Conservation (phyloP, 805 yeast species). For the Ogataea saltuana region DNA sequence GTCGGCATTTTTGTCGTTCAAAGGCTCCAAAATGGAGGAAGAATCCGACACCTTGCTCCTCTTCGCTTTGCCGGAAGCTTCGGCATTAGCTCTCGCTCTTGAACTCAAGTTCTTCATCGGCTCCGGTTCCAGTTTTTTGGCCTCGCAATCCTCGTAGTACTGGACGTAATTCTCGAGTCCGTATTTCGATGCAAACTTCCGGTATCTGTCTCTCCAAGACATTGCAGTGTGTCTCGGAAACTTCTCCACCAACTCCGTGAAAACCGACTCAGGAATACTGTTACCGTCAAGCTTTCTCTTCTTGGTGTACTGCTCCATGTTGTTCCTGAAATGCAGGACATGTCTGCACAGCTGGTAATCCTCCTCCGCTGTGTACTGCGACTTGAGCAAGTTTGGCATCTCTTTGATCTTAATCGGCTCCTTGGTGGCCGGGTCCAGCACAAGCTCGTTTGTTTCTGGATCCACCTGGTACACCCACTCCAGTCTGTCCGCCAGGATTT, state of each 20-base stretch:
- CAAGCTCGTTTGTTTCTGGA: conserved; percentile 41
- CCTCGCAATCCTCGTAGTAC: conserved; percentile 49
- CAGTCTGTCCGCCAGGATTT: conserved; percentile 41
- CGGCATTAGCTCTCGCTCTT: conserved; percentile 37
- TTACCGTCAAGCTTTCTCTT: conserved; percentile 26
- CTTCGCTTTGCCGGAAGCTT: conserved; percentile 25
- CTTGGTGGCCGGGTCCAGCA: conserved; percentile 43
- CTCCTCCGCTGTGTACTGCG: conserved; percentile 66
- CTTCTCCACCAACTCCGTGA: conserved; percentile 39
- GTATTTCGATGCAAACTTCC: conserved; percentile 65
- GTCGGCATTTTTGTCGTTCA: conserved; percentile 10
- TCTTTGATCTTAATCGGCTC: conserved; percentile 41
- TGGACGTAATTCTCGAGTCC: conserved; percentile 59
- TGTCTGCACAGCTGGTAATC: conserved; percentile 58
- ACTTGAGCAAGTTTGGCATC: conserved; percentile 54
- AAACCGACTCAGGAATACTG: conserved; percentile 40
- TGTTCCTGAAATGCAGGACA: conserved; percentile 25
- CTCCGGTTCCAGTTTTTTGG: conserved; percentile 44
- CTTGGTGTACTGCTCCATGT: conserved; percentile 22
- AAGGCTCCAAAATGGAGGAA: neutral
- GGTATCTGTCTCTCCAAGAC: conserved; percentile 82
- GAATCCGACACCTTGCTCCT: conserved; percentile 13
- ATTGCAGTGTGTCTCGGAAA: conserved; percentile 58
- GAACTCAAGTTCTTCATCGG: conserved; percentile 61
- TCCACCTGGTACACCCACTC: conserved; percentile 52